phyloP scores from a whole-genome alignment of 2,329 filamentous ascomycete species.

The Sporothrix humicola region DNA sequence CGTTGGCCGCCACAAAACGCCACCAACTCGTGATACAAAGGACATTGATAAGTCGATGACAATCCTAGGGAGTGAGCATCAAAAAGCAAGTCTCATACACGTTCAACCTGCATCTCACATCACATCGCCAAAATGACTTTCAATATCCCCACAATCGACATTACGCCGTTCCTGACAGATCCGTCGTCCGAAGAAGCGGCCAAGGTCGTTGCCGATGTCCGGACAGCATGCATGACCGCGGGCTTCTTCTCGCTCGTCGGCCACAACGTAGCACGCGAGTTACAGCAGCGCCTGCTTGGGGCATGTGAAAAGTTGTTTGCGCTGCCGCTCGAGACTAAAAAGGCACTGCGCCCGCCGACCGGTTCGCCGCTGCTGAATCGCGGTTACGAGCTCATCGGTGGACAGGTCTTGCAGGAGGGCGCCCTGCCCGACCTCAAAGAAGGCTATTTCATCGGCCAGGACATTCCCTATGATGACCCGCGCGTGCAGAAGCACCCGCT shows the following conservation, averaged over 20 bases:
- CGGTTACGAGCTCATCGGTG: constrained; percentile 57
- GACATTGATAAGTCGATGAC: background rate
- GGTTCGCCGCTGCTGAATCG: constrained; percentile 45
- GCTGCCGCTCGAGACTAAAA: constrained; percentile 54
- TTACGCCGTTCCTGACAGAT: constrained; percentile 44
- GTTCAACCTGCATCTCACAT: background rate
- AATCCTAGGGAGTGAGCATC: background rate
- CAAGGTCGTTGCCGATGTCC: constrained; percentile 44
- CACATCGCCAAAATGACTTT: constrained; percentile 23
- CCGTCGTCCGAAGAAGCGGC: constrained; percentile 41
- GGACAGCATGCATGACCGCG: constrained; percentile 43
- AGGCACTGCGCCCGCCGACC: constrained; percentile 44
- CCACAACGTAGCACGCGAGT: constrained; percentile 40
- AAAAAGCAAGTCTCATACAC: background rate
- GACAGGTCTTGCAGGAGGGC: constrained; percentile 53
- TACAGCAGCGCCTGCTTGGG: constrained; percentile 39
- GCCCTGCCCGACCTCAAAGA: constrained; percentile 57
- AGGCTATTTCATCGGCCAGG: constrained; percentile 50
- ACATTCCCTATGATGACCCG: constrained; percentile 44
- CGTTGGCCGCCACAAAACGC: background rate
- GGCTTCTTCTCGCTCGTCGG: constrained; percentile 44
- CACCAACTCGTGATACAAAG: background rate
- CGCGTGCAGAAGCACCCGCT: constrained; percentile 48
- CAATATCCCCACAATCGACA: constrained; percentile 46
- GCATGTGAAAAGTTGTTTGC: constrained; percentile 54